phyloP scores from a whole-genome alignment of 169 alveolate genomes.

The Eimeria falciformis region DNA sequence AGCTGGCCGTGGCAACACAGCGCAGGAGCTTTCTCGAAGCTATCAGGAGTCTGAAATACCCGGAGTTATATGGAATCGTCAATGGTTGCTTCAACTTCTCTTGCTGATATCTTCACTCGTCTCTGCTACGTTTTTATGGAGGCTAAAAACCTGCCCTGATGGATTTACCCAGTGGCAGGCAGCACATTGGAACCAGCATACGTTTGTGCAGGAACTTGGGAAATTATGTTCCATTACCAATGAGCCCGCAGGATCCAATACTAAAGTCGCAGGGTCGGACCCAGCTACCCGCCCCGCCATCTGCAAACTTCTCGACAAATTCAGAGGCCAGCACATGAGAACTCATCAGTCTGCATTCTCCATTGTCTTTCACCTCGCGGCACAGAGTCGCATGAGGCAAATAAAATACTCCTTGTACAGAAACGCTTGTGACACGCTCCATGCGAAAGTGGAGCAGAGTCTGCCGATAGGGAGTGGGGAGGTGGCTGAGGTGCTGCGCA shows the following conservation, averaged over 20 bases:
- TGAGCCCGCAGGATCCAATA: neutral
- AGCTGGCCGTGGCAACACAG: neutral
- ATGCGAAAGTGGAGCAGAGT: slow-evolving; percentile 61
- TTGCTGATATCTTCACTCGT: slow-evolving; percentile 5
- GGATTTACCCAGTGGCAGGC: slow-evolving; percentile 25
- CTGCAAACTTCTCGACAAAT: slow-evolving; percentile 35
- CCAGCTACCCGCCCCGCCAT: slow-evolving; percentile 26
- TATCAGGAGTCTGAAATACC: slow-evolving; percentile 22
- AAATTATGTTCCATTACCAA: slow-evolving; percentile 19
- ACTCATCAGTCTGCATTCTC: slow-evolving; percentile 66
- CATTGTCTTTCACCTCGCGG: slow-evolving; percentile 60
- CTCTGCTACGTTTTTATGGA: slow-evolving; percentile 13
- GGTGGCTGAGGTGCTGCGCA: slow-evolving; percentile 30
- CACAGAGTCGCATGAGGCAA: slow-evolving; percentile 57
- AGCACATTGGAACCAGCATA: neutral
- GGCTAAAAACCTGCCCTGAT: slow-evolving; percentile 1
- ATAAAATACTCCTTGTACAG: neutral
- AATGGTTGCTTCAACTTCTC: slow-evolving; percentile 34
- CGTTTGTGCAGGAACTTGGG: slow-evolving; percentile 11
- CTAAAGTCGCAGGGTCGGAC: slow-evolving; percentile 6
- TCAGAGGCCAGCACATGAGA: slow-evolving; percentile 15
- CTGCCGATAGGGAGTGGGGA: slow-evolving; percentile 25
- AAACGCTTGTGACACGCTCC: slow-evolving; percentile 54
- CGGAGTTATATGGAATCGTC: slow-evolving; percentile 14
- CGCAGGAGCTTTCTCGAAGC: slow-evolving; percentile 27